Evolutionary conservation across 2,329 filamentous ascomycete genomes (phyloP), one percentile per base, ranked within the genome.

Genomic region (Pseudogymnoascus sp.): DNA sequence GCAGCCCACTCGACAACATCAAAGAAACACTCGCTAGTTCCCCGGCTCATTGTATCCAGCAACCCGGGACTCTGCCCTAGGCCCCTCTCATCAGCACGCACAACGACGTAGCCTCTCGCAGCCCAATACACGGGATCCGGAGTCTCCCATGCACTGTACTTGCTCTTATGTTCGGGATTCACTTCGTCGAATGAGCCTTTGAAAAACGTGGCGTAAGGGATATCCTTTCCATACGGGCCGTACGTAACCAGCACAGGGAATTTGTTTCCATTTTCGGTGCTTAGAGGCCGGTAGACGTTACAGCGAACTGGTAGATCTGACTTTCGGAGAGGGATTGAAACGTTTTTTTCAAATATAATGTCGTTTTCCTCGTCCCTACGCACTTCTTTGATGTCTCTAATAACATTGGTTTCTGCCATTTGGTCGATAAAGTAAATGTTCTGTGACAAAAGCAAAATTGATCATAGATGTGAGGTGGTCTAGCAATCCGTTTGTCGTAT

Each of bases 211-310:
- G 78, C 76, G 71, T 90, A 90, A 21, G 79, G 82, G 38, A 89
- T 87, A 68, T 90, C 87, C 68, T 91, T 90, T 56, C 87, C 87
- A 66, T 90, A 90, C 0, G 88, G 88, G 0, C 87, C 87, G 67
- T 90, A 90, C 0, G 87, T 90, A 1, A 88, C 82, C 6, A 90
- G 72, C n/a, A 40, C 38, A 19, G 38, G 38, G 38, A 40, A 40
- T 19, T 40, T 40, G n/a, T 40, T 5, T n/a, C 38, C 38, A 40
- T 40, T 40, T 19, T 40, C 38, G 38, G 38, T 40, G 8, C 38
- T 40, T 40, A 40, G 38, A 5, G 38, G 38, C 4, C n/a, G 38
- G 8, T 40, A 40, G 38, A 40, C 38, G 38, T 40, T 40, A 19
- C 38, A 40, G 38, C 38, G 38, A 3, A 40, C 38, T 8, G 38